These are phyloP conservation scores for Melaleuca quinquenervia DNA, from an alignment of 345 rosid species.

Conservation along the genomic window DNA sequence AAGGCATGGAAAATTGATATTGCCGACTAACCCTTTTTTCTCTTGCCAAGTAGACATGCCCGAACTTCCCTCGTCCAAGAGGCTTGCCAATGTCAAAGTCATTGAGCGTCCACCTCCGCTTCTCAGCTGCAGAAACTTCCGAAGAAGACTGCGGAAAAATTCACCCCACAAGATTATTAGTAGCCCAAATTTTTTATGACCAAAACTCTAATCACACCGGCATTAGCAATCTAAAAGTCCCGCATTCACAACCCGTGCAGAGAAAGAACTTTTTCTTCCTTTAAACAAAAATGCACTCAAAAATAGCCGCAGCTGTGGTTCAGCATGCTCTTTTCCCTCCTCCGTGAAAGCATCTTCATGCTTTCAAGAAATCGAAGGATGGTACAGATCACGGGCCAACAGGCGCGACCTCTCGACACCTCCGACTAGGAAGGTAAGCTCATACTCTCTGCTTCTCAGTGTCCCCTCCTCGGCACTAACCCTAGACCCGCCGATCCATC, in stretches of 20 bases:
- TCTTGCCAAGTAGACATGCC: slow-evolving; percentile 89
- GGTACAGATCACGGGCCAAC: not conserved
- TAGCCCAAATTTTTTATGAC: not conserved
- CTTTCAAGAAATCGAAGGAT: not conserved
- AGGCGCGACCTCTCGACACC: not conserved
- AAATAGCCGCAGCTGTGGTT: not conserved
- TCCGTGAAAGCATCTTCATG: not conserved
- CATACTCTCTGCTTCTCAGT: not conserved
- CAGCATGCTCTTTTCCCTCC: not conserved
- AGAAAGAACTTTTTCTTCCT: not conserved
- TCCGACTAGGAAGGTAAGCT: not conserved
- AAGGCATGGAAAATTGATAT: not conserved
- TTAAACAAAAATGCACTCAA: no score
- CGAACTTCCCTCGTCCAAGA: slow-evolving; percentile 91
- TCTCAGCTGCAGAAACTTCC: slow-evolving; percentile 38
- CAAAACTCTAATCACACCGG: not conserved
- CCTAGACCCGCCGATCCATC: not conserved
- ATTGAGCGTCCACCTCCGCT: slow-evolving; percentile 65
- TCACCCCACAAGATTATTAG: rapidly evolving
- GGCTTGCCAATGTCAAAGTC: slow-evolving; percentile 96
- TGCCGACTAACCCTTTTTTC: slow-evolving; percentile 54
- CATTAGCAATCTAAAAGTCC: not conserved
- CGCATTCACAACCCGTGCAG: not conserved
- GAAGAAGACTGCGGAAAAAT: slow-evolving; percentile 33
- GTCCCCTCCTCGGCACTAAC: not conserved